phyloP scores from a whole-genome alignment of 2,329 filamentous ascomycete genomes.

The Teratosphaeria zuluensis region DNA sequence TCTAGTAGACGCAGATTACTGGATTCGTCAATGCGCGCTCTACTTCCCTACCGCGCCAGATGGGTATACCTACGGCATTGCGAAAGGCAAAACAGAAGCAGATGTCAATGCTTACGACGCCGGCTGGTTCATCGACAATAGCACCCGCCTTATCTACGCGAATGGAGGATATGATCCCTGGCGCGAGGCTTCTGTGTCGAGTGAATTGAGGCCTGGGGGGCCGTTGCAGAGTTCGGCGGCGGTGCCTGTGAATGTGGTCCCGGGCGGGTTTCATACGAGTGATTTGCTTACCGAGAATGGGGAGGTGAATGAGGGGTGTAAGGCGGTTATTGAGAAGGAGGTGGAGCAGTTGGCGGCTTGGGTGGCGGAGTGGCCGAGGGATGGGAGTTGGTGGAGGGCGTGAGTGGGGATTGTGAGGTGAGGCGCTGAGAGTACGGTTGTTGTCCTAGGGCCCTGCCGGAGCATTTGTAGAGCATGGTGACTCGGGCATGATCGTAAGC shows the following conservation, averaged over 20 bases:
- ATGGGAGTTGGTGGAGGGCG: constrained; percentile 7
- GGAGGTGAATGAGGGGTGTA: constrained; percentile 36
- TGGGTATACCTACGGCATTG: constrained; percentile 41
- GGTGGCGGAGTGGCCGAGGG: constrained; percentile 38
- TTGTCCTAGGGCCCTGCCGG: no score
- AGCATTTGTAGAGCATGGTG: no score
- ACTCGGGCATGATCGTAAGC: no score
- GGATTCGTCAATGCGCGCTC: constrained; percentile 44
- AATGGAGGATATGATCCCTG: constrained; percentile 54
- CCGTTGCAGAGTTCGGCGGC: constrained; percentile 39
- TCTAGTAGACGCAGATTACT: constrained; percentile 43
- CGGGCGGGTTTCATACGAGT: constrained; percentile 46
- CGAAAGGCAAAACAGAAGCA: constrained; percentile 37
- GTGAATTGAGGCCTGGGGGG: constrained; percentile 43
- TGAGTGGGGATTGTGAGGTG: neutral
- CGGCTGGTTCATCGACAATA: constrained; percentile 44
- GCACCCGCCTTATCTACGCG: constrained; percentile 46
- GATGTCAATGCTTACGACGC: constrained; percentile 45
- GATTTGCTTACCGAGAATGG: constrained; percentile 43
- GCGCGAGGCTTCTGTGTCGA: constrained; percentile 43
- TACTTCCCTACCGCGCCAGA: constrained; percentile 44
- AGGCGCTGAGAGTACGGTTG: neutral
- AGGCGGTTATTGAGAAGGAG: constrained; percentile 41
- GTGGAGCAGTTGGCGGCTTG: constrained; percentile 44
- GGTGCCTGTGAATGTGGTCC: constrained; percentile 45